Evolutionary conservation across 129 eudicot genomes (phyloP).

Genomic region (Pittosporum tobira): DNA sequence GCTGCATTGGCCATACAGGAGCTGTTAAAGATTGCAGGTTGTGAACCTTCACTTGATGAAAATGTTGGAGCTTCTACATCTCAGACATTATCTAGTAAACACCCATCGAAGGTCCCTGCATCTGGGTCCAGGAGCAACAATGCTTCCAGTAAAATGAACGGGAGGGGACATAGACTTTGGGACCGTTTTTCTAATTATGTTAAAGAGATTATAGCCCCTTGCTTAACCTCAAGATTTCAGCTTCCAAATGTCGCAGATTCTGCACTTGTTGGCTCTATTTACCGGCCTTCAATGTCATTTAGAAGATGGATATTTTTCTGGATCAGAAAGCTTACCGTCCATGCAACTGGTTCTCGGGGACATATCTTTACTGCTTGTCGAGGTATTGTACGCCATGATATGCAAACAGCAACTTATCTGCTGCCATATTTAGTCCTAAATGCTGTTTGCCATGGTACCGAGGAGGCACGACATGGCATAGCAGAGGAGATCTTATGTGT

Average conservation of each 20-base stretch:
- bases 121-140: slow-evolving; percentile 15
- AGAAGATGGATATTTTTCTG: slow-evolving; percentile 81
- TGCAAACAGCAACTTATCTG: slow-evolving; percentile 89
- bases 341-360: slow-evolving; percentile 88
- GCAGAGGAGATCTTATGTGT: slow-evolving; percentile 82
- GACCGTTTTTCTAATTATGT: slow-evolving; percentile 85
- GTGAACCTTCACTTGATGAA: slow-evolving; percentile 74
- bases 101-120: slow-evolving; percentile 19
- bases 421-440: slow-evolving; percentile 79
- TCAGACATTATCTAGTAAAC: slow-evolving; percentile 24
- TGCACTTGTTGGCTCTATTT: slow-evolving; percentile 71
- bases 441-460: slow-evolving; percentile 84
- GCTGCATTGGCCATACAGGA: slow-evolving; percentile 99
- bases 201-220: slow-evolving; percentile 97
- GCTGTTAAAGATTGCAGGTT: slow-evolving; percentile 86
- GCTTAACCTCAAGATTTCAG: slow-evolving; percentile 82
- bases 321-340: slow-evolving; percentile 75
- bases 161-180: slow-evolving; percentile 95
- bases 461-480: slow-evolving; percentile 84
- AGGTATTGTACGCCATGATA: slow-evolving; percentile 91
- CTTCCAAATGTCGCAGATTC: slow-evolving; percentile 76
- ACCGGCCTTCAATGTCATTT: slow-evolving; percentile 77
- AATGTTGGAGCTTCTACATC: slow-evolving; percentile 34
- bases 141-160: slow-evolving; percentile 30
- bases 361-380: slow-evolving; percentile 86